Base-by-base conservation (phyloP, 257 asterid genomes). In the Perilla frutescens region DNA sequence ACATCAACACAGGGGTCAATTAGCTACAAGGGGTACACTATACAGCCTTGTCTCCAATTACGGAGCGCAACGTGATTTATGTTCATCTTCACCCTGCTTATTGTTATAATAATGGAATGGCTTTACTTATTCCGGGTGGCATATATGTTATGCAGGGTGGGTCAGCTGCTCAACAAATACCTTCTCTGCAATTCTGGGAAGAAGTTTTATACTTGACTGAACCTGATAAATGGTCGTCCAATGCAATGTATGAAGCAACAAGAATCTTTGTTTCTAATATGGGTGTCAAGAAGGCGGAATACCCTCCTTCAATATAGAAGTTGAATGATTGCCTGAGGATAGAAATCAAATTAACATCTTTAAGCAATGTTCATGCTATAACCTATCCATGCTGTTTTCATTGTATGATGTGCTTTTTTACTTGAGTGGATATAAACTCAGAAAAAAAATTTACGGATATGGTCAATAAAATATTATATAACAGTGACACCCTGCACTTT, bases 211-310 rank as follows among this genome's bases (percentile, higher is more conserved):
- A 88, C 80, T 62, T 93, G 79, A 91, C 97, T 8, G 98, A 91
- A 72, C 98, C 97, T 26, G 94, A 91, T 73, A 91, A 88, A 56
- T 93, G 98, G 98, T 91, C 98, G 11, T 88, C 96, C 50, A 88
- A 91, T 82, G 98, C 93, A 6, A 85, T 93, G 91, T 89, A 75
- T 78, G 96, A 93, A 84, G 97, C 98, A 36, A 93, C 96, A n/a
- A 86, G 96, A 84, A 87, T 91, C 44, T 93, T 93, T 77, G 91
- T 96, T 82, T 91, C 98, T 58, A 89, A 89, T 89, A 34, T 93
- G 90, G 94, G 92, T 63, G 91, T 84, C 75, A 86, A 86, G 86
- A 93, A 87, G 83, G 97, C 87, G 41, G 97, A 88, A 61, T 85
- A 2, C 37, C 37, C 37, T 34, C 3, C 37, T 34, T 34, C 3